A percentile compares a stretch with the other conserved stretches of the same genome.
Evolutionary conservation across 2,329 filamentous ascomycete species (phyloP).

Genomic region (Cercospora sp.): DNA sequence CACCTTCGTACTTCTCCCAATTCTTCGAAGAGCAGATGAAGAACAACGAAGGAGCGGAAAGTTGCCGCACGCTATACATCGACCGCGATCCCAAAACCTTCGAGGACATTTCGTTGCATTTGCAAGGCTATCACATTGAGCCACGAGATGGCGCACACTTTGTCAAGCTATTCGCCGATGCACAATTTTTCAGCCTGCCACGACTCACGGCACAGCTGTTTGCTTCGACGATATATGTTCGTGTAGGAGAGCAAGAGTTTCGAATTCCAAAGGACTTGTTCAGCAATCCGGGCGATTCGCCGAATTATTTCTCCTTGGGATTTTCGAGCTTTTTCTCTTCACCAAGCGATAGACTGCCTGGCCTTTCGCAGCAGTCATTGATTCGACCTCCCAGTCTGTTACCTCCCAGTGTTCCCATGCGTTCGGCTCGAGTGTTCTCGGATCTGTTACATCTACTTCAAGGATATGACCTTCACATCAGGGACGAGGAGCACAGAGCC

Average conservation of each 20-base stretch:
- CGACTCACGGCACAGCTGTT: slow-evolving; percentile 88
- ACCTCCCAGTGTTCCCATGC: slow-evolving; percentile 77
- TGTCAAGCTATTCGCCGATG: slow-evolving; percentile 89
- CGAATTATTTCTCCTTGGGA: slow-evolving; percentile 92
- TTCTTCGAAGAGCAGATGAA: slow-evolving; percentile 86
- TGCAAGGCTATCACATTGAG: slow-evolving; percentile 86
- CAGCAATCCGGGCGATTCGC: slow-evolving; percentile 79
- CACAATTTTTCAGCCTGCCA: slow-evolving; percentile 90
- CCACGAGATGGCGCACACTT: slow-evolving; percentile 83
- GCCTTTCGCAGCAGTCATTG: slow-evolving; percentile 73
- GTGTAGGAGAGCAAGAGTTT: slow-evolving; percentile 83
- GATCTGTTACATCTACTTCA: slow-evolving; percentile 79
- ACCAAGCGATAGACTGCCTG: slow-evolving; percentile 79
- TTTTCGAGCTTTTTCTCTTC: slow-evolving; percentile 85
- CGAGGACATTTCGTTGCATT: slow-evolving; percentile 81
- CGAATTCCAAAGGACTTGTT: slow-evolving; percentile 89
- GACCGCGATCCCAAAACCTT: slow-evolving; percentile 91
- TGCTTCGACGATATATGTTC: slow-evolving; percentile 87
- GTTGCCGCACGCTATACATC: slow-evolving; percentile 83
- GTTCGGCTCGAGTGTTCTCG: slow-evolving; percentile 79
- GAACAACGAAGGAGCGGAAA: slow-evolving; percentile 58
- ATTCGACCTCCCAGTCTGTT: slow-evolving; percentile 84
- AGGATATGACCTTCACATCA: slow-evolving; percentile 79
- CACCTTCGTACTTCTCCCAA: slow-evolving; percentile 92
- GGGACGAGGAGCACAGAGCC: slow-evolving; percentile 72